phyloP scores from a whole-genome alignment of 306 rosid species.

The Fragaria vesca region DNA sequence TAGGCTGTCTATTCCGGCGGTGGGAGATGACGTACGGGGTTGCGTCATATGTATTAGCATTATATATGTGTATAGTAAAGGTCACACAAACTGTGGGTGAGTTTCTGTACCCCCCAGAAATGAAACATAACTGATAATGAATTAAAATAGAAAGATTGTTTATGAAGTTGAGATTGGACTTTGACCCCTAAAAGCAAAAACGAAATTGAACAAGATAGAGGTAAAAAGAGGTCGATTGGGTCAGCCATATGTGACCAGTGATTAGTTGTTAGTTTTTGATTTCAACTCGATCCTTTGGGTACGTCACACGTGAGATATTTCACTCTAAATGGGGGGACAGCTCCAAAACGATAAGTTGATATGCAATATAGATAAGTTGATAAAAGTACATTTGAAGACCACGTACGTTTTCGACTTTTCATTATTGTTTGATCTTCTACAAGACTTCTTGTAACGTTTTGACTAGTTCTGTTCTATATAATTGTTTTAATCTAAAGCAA shows the following conservation, averaged over 20 bases:
- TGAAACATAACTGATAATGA: not conserved
- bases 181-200: not conserved
- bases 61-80: not conserved
- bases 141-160: not conserved
- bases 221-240: not conserved
- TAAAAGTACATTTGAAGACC: too few relatives aligned
- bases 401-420: too few relatives aligned
- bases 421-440: too few relatives aligned
- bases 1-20: not conserved
- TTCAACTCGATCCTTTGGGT: not conserved
- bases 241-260: not conserved
- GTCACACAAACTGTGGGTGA: not conserved
- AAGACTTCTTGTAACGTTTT: too few relatives aligned
- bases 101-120: not conserved
- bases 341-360: too few relatives aligned
- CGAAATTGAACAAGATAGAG: not conserved
- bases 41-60: not conserved
- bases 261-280: not conserved
- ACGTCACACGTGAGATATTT: not conserved
- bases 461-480: too few relatives aligned
- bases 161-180: not conserved
- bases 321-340: too few relatives aligned
- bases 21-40: not conserved
- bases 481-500: too few relatives aligned
- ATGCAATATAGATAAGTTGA: too few relatives aligned